A percentile compares a stretch with the other conserved stretches of the same genome.
Conservation (phyloP, 345 rosid species). For the Eucalyptus sideroxylon region DNA sequence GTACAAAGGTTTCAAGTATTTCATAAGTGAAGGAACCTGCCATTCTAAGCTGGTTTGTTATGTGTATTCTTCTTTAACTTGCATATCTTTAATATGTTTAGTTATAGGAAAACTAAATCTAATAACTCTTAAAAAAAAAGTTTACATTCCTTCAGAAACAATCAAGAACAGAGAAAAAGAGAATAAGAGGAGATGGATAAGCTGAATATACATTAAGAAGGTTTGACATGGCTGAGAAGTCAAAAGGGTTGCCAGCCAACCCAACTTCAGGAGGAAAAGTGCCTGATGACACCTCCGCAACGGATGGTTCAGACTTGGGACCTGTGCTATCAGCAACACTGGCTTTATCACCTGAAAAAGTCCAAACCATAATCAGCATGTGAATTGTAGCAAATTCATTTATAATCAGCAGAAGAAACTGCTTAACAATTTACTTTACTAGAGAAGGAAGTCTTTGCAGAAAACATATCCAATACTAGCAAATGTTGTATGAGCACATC, state of each 20-base stretch:
- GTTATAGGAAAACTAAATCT: neutral
- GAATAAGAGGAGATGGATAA: neutral
- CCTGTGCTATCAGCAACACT: neutral
- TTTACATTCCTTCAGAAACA: neutral
- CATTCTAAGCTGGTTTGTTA: neutral
- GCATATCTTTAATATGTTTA: neutral
- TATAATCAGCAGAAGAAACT: neutral
- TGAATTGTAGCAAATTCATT: neutral
- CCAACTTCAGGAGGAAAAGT: conserved; percentile 12
- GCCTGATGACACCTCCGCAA: conserved; percentile 11
- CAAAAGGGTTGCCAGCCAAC: conserved; percentile 23
- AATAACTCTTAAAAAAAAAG: neutral
- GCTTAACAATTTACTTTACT: neutral
- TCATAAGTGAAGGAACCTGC: neutral
- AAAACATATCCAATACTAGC: neutral
- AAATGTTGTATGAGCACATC: neutral
- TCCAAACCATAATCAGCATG: neutral
- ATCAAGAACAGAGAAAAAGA: neutral
- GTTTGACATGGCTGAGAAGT: conserved; percentile 38
- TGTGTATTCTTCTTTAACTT: neutral
- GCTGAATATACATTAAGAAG: conserved; percentile 21
- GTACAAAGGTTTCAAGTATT: neutral
- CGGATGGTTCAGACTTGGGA: neutral
- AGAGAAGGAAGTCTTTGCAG: neutral
- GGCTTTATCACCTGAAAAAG: conserved; percentile 1